Conservation (phyloP, 2,329 filamentous ascomycete species). For the Microdochium trichocladiopsis region DNA sequence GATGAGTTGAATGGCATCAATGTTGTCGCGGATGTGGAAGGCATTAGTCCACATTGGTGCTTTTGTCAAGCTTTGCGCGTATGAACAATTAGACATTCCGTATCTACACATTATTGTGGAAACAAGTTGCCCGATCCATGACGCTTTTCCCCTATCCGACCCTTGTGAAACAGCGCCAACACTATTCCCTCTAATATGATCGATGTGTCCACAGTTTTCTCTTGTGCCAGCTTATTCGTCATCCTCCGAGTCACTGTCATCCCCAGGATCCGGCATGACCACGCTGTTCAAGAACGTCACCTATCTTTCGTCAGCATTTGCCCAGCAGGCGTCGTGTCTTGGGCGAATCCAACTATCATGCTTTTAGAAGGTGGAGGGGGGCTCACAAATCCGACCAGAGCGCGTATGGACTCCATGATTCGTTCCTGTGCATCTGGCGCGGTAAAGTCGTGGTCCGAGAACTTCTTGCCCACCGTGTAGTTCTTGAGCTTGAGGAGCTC, state of each 20-base stretch:
- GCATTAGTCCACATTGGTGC: too few species aligned
- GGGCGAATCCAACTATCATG: too few species aligned
- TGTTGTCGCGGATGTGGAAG: too few species aligned
- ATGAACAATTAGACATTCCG: too few species aligned
- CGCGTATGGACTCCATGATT: constrained; percentile 56
- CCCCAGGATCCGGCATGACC: constrained; percentile 62
- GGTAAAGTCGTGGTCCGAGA: constrained; percentile 60
- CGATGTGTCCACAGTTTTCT: constrained; percentile 6
- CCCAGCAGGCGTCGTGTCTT: constrained; percentile 1
- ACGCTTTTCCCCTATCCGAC: too few species aligned
- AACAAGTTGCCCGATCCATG: too few species aligned
- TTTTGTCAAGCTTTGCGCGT: too few species aligned
- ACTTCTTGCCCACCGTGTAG: constrained; percentile 63
- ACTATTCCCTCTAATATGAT: too few species aligned
- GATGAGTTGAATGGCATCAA: too few species aligned
- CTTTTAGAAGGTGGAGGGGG: constrained; percentile 8
- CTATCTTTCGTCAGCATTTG: constrained; percentile 27
- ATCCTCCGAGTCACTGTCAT: constrained; percentile 27
- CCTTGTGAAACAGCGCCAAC: too few species aligned
- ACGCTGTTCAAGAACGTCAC: constrained; percentile 65
- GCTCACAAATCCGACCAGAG: constrained; percentile 77
- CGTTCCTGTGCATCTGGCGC: constrained; percentile 55
- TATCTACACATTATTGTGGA: too few species aligned
- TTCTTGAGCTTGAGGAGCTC: constrained; percentile 72
- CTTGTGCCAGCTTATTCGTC: constrained; percentile 12